Evolutionary conservation across 1,139 yeast species (phyloP), one percentile per base, ranked within the genome.

Genomic region (Pneumocystis murina): DNA sequence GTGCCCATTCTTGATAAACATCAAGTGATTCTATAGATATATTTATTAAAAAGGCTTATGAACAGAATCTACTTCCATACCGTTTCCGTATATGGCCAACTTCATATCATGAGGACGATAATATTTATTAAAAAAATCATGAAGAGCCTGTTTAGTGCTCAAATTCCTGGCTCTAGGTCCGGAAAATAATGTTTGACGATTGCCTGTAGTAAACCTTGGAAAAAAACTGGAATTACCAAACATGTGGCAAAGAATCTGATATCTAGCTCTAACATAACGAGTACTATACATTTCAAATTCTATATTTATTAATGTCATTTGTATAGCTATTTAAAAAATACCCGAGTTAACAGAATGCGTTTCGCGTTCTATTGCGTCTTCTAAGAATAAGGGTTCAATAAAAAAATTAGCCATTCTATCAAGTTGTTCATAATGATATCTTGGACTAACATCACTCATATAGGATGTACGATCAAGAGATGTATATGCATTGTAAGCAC

Each of bases 321-420:
- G 20, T 41, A 41, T 6, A 41, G 3, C 28, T 41, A 41, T 41
- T 41, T 17, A 17, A 38, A 38, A 38, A 41, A 92, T 90, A 74
- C 92, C 98, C 38, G 95, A 87, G 73, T 92, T 97, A 17, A 92
- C 97, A 2, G 97, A 97, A 67, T 85, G 83, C 69, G 92, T 86
- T 74, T 92, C 98, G 65, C 97, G 81, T 71, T 90, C 96, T 70
- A 90, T 87, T 72, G 97, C 86, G 67, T 84, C 80, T 64, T 84
- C 81, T 68, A 84, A 81, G 73, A 92, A 92, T 69, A 92, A 78
- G 0, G 98, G 98, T 33, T 82, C 74, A 59, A 90, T 86, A 76
- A 92, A 92, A 72, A 92, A 92, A 72, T 92, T 97, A 4, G 96
- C 82, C 74, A 92, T 92, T 69, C 97, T 79, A 72, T 92, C 97